Evolutionary conservation across 257 asterid genomes (phyloP).

Genomic region (Petrea volubilis): DNA sequence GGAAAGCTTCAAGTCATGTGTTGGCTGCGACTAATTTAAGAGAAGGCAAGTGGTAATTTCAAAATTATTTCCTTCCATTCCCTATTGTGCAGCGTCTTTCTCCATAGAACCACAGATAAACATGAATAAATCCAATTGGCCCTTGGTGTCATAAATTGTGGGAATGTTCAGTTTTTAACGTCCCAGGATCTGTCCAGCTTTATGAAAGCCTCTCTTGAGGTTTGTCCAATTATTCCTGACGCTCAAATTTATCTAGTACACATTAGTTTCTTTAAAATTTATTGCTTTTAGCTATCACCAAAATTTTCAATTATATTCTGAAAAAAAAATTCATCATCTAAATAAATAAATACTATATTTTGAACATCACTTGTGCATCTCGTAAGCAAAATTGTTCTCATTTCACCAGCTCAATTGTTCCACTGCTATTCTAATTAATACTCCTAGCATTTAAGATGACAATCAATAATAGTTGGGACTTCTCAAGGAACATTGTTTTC

Average conservation of each 20-base stretch:
- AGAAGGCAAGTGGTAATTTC: constrained; percentile 49
- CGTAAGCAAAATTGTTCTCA: background rate
- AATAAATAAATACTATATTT: too few species aligned
- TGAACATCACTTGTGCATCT: too few species aligned
- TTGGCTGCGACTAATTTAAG: constrained; percentile 64
- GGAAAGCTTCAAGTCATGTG: constrained; percentile 74
- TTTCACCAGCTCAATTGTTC: background rate
- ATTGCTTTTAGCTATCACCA: too few species aligned
- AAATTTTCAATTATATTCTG: too few species aligned
- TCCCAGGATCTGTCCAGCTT: too few species aligned
- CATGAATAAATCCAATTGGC: background rate
- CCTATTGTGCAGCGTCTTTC: constrained; percentile 10
- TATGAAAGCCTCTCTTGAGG: background rate
- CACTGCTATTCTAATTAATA: too few species aligned
- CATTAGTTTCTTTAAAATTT: too few species aligned
- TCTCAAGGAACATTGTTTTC: background rate
- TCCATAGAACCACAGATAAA: background rate
- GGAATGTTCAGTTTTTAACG: too few species aligned
- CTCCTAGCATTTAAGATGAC: background rate
- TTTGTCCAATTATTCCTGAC: background rate
- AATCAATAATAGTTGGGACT: background rate
- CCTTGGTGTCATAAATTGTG: too few species aligned
- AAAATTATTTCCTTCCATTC: background rate
- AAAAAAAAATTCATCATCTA: too few species aligned
- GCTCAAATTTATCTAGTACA: too few species aligned